Percentiles rank a stretch among this genome's conserved stretches.
Conservation (phyloP, 495 filamentous ascomycete species). For the Hypoxylon crocopeplum region DNA sequence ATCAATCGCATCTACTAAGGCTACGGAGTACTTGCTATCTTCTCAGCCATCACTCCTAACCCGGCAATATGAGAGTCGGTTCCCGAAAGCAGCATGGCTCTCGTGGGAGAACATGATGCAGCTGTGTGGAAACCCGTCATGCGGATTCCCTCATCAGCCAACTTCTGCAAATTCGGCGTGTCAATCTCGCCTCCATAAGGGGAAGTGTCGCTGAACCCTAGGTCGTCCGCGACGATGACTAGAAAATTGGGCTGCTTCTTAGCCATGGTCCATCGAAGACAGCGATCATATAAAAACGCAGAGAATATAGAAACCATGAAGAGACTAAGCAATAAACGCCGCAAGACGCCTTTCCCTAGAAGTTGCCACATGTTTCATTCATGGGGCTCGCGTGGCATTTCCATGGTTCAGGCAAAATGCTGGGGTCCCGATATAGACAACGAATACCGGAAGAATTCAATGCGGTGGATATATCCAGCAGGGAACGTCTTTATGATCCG, state of each 20-base stretch:
- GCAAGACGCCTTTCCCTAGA: slow-evolving; percentile 5
- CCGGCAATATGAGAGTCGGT: slow-evolving; percentile 59
- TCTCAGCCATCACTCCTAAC: slow-evolving; percentile 51
- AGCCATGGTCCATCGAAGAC: slow-evolving; percentile 20
- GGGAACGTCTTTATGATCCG: slow-evolving; percentile 5
- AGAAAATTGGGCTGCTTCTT: slow-evolving; percentile 57
- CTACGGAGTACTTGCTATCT: slow-evolving; percentile 29
- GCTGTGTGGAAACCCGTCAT: slow-evolving; percentile 68
- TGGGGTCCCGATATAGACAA: slow-evolving; percentile 1
- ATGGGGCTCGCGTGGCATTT: slow-evolving; percentile 1
- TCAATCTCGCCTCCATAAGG: slow-evolving; percentile 68
- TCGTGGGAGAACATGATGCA: slow-evolving; percentile 66
- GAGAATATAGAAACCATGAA: slow-evolving; percentile 23
- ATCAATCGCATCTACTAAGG: slow-evolving; percentile 2
- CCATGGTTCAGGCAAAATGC: slow-evolving; percentile 31
- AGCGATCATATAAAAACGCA: slow-evolving; percentile 17
- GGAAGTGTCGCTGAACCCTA: slow-evolving; percentile 67
- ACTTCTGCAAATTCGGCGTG: slow-evolving; percentile 63
- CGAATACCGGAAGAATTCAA: slow-evolving; percentile 29
- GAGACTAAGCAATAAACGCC: slow-evolving; percentile 1
- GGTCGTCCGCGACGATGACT: slow-evolving; percentile 66
- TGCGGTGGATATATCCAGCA: slow-evolving; percentile 27
- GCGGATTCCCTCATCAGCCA: slow-evolving; percentile 61
- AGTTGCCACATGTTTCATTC: slow-evolving; percentile 24
- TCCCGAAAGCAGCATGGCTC: slow-evolving; percentile 62